These are phyloP conservation scores for Pestalotiopsis sp. DNA, from an alignment of 2,329 filamentous ascomycete genomes.

Conservation along the genomic window DNA sequence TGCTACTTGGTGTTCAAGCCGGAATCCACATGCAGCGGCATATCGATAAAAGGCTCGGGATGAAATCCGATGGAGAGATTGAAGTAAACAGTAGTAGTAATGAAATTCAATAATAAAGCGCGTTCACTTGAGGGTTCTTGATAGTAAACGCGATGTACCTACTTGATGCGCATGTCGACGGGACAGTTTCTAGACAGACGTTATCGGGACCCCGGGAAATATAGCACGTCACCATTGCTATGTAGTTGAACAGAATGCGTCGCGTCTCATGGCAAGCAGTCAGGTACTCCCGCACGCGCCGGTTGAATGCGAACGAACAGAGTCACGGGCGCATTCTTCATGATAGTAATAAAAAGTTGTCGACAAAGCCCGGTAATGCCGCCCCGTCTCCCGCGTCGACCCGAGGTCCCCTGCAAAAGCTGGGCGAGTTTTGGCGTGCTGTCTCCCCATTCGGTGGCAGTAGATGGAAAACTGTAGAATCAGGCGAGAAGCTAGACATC, in stretches of 20 bases:
- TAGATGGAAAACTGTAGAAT: constrained; percentile 3
- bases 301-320: not conserved
- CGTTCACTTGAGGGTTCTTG: not conserved
- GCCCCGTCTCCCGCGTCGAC: not conserved
- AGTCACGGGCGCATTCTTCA: not conserved
- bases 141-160: no score
- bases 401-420: not conserved
- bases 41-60: not conserved
- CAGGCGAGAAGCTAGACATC: not conserved
- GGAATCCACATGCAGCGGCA: not conserved
- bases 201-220: not conserved
- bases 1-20: not conserved
- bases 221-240: constrained; percentile 3
- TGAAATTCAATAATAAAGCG: not conserved
- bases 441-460: not conserved
- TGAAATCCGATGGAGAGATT: not conserved
- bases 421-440: not conserved
- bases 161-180: not conserved
- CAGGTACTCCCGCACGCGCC: not conserved
- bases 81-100: not conserved
- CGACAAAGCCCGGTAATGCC: not conserved
- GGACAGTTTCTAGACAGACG: not conserved
- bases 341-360: not conserved
- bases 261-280: no score
- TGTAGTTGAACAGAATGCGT: not conserved